phyloP scores from a whole-genome alignment of 108 stramenopile genomes.

The Cyclotella distinguenda region DNA sequence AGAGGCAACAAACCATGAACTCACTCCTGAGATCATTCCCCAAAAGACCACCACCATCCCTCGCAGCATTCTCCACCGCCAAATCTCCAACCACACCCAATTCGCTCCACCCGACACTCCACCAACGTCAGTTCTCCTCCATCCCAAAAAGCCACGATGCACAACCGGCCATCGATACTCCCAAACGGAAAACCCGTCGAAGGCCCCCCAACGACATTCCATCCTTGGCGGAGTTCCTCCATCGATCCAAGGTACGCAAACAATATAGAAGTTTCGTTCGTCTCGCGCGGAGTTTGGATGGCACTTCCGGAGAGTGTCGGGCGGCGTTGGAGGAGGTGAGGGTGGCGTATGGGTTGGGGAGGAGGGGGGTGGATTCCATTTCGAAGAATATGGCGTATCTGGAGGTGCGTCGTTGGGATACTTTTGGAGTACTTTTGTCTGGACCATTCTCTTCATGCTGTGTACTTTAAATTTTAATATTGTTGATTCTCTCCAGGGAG shows the following conservation, averaged over 20 bases:
- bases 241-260: constrained; percentile 57
- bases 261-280: constrained; percentile 68
- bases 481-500: constrained; percentile 32
- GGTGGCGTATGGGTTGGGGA: constrained; percentile 30
- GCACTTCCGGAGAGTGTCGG: constrained; percentile 46
- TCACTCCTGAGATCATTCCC: too few species aligned
- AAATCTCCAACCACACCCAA: not conserved
- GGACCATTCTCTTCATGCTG: not conserved
- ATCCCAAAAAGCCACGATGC: not conserved
- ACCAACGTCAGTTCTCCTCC: not conserved
- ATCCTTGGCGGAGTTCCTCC: constrained; percentile 72
- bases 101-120: too few species aligned
- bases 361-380: constrained; percentile 51
- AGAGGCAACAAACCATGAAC: too few species aligned
- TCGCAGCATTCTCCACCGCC: not conserved
- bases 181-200: constrained; percentile 28
- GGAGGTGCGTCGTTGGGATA: constrained; percentile 30
- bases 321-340: constrained; percentile 50
- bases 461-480: not conserved
- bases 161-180: not conserved
- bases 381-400: constrained; percentile 49
- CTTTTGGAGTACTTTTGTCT: not conserved
- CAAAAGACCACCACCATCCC: too few species aligned
- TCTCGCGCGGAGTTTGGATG: constrained; percentile 46
- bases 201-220: constrained; percentile 36